Evolutionary conservation across 495 filamentous ascomycete genomes (phyloP).

Genomic region (Hypomontagnella monticulosa): DNA sequence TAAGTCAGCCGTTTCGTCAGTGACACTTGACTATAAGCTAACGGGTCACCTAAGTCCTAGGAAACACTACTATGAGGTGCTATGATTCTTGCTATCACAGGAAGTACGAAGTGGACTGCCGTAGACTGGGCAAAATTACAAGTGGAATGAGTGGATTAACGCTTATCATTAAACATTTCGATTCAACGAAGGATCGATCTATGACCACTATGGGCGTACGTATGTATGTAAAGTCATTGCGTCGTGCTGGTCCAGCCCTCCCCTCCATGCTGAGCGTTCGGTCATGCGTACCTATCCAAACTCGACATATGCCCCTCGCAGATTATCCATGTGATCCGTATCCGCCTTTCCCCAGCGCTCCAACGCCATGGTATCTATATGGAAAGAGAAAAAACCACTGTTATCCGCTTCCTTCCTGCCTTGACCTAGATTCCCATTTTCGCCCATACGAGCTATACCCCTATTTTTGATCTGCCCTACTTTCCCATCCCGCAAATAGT

Average conservation of each 20-base stretch:
- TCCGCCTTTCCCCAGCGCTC: not conserved
- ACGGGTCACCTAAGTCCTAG: too few species aligned
- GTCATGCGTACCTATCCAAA: not conserved
- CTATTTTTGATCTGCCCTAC: not conserved
- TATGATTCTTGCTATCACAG: not conserved
- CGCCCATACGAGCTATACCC: not conserved
- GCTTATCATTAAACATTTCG: slow-evolving; percentile 24
- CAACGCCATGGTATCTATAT: slow-evolving; percentile 26
- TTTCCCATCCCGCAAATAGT: not conserved
- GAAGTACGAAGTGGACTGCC: not conserved
- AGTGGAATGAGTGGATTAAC: slow-evolving; percentile 8
- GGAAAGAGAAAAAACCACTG: not conserved
- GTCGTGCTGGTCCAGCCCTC: not conserved
- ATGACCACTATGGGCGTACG: slow-evolving; percentile 15
- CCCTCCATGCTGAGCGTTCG: not conserved
- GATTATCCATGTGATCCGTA: not conserved
- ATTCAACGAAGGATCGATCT: slow-evolving; percentile 30
- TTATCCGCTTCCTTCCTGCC: not conserved
- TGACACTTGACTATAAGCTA: too few species aligned
- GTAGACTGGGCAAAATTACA: not conserved
- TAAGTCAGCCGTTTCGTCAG: too few species aligned
- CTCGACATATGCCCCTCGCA: not conserved
- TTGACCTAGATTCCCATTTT: not conserved
- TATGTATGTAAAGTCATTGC: not conserved
- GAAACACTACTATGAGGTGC: too few species aligned